Evolutionary conservation across 2,329 filamentous ascomycete genomes (phyloP).

Genomic region (Ilyonectria sp.): DNA sequence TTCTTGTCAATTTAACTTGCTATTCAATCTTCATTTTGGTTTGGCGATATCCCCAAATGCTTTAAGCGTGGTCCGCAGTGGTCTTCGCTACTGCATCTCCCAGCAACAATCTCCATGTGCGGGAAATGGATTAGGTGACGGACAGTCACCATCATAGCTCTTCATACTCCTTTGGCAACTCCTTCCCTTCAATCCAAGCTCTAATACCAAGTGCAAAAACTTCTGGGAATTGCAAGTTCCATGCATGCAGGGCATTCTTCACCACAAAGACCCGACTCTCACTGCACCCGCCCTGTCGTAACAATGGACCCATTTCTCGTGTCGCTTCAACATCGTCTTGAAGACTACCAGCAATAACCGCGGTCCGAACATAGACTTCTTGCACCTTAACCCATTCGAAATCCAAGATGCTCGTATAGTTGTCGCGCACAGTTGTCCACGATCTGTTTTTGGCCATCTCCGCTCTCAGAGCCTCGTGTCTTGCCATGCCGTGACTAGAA

Average conservation of each 20-base stretch:
- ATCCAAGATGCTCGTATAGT: conserved; percentile 1
- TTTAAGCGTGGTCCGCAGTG: too few species aligned
- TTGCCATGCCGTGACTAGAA: conserved; percentile 3
- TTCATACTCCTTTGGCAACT: conserved; percentile 5
- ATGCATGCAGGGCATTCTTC: neutral
- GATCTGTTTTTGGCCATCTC: conserved; percentile 15
- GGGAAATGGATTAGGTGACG: too few species aligned
- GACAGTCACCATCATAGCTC: neutral
- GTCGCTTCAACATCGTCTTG: conserved; percentile 13
- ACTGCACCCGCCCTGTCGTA: neutral
- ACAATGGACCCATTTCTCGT: conserved; percentile 3
- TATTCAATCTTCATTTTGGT: too few species aligned
- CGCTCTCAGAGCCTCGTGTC: neutral
- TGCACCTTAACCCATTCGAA: neutral
- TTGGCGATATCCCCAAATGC: too few species aligned
- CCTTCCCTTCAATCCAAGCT: conserved; percentile 3
- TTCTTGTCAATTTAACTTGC: too few species aligned
- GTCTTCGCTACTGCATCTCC: too few species aligned
- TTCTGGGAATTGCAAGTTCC: conserved; percentile 10
- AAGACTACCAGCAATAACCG: neutral
- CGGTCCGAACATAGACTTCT: neutral
- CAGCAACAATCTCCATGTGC: too few species aligned
- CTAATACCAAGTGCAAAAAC: conserved; percentile 1
- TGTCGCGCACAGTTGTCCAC: neutral
- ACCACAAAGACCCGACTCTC: conserved; percentile 9